Conservation (phyloP, 805 yeast species). For the Yarrowia sp. region DNA sequence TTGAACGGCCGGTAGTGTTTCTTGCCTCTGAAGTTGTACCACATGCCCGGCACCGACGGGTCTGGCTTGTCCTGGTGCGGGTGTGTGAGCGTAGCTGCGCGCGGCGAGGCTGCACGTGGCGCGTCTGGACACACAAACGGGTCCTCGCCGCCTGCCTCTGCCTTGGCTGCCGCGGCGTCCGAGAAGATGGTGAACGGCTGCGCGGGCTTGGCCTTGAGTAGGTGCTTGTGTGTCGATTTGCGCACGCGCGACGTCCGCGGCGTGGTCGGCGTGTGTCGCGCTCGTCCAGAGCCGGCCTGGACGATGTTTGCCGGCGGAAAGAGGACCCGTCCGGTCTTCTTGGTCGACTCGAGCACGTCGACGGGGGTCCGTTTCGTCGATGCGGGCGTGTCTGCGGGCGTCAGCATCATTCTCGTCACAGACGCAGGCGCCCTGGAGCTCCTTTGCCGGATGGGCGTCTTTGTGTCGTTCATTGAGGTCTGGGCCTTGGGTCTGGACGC, state of each 20-base stretch:
- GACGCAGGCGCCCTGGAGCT: neutral
- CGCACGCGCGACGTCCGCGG: slow-evolving; percentile 18
- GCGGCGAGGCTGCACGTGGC: neutral
- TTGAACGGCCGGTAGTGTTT: slow-evolving; percentile 25
- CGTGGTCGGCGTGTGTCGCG: neutral
- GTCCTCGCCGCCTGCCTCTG: slow-evolving; percentile 11
- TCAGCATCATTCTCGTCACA: neutral
- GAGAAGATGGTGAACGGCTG: slow-evolving; percentile 10
- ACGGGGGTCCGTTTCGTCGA: slow-evolving; percentile 4
- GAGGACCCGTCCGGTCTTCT: slow-evolving; percentile 15
- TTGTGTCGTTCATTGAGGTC: neutral
- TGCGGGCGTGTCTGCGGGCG: slow-evolving; percentile 10
- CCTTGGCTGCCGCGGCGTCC: neutral
- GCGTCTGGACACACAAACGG: slow-evolving; percentile 21
- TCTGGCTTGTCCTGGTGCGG: slow-evolving; percentile 15
- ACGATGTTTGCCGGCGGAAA: slow-evolving; percentile 11
- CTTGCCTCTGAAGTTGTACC: slow-evolving; percentile 20
- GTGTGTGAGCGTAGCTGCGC: neutral
- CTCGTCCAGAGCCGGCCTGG: slow-evolving; percentile 19
- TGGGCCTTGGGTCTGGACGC: neutral
- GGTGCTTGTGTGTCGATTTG: neutral
- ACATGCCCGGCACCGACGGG: slow-evolving; percentile 9
- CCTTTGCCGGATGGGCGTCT: neutral
- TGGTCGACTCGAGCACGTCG: slow-evolving; percentile 10
- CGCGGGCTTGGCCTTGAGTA: neutral